A percentile compares a stretch with the other conserved stretches of the same genome.
These are phyloP conservation scores for Termitomyces bulborhizus DNA, from an alignment of 768 basidiomycete species.

Conservation along the genomic window DNA sequence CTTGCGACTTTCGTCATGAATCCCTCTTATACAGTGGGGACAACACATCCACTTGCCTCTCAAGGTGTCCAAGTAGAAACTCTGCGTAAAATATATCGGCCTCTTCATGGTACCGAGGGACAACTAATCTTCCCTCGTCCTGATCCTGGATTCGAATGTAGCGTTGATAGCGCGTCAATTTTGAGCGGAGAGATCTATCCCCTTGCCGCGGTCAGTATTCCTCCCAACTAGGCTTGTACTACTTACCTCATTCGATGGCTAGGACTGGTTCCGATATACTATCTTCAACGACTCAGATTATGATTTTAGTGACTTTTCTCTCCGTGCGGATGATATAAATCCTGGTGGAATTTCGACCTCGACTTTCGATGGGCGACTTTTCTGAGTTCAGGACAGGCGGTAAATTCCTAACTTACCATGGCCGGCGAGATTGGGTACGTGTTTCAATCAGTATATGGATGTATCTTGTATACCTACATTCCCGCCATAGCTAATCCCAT, in stretches of 20 bases:
- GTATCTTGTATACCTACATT: no score
- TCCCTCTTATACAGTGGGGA: neutral
- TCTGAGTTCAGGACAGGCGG: conserved; percentile 5
- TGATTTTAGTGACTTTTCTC: neutral
- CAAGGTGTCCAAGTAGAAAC: neutral
- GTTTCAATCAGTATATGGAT: no score
- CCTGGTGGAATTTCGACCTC: conserved; percentile 1
- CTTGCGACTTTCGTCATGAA: neutral
- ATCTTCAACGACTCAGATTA: conserved; percentile 2
- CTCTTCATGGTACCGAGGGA: neutral
- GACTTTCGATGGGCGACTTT: conserved; percentile 3
- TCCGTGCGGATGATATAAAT: neutral
- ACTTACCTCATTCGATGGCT: neutral
- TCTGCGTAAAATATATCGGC: neutral
- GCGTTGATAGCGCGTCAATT: neutral
- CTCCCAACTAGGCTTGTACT: neutral
- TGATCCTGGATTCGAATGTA: conserved; percentile 1
- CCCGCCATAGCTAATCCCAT: neutral
- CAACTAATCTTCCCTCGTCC: neutral
- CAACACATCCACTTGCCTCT: neutral
- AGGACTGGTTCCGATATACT: conserved; percentile 1
- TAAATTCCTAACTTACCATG: conserved; percentile 7
- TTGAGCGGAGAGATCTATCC: neutral
- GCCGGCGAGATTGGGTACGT: conserved; percentile 1
- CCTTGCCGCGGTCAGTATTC: neutral